A percentile compares a stretch with the other conserved stretches of the same genome.
Evolutionary conservation across 192 early-diverging fungal genomes (phyloP).

Genomic region (Coemansia sp.): DNA sequence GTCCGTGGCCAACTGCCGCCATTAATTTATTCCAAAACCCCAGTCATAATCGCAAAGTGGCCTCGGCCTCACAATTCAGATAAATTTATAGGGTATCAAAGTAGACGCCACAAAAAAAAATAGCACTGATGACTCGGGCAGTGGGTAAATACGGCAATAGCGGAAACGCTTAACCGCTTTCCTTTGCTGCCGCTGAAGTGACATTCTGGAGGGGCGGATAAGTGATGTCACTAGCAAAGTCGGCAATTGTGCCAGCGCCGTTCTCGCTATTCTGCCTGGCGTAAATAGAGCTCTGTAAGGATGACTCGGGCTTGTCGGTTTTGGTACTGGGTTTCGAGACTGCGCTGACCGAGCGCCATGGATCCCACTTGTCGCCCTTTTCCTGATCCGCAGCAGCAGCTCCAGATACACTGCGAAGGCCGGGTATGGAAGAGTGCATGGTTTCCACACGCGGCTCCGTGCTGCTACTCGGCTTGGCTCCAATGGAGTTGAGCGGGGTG

Average conservation of each 20-base stretch:
- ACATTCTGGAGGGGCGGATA: slow-evolving; percentile 44
- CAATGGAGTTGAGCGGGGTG: background rate
- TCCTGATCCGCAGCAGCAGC: background rate
- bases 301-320: slow-evolving; percentile 22
- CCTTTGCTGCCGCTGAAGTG: slow-evolving; percentile 4
- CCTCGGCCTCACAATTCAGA: background rate
- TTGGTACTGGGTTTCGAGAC: slow-evolving; percentile 6
- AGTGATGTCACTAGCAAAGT: slow-evolving; percentile 45
- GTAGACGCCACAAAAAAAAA: background rate
- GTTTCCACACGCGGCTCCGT: slow-evolving; percentile 4
- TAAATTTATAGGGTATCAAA: background rate
- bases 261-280: slow-evolving; percentile 10
- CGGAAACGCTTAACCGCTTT: background rate
- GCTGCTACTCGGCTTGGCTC: slow-evolving; percentile 1
- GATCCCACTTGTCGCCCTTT: slow-evolving; percentile 35
- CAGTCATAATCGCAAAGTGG: background rate
- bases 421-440: slow-evolving; percentile 37
- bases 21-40: slow-evolving; percentile 1
- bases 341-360: slow-evolving; percentile 45
- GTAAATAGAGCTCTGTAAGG: slow-evolving; percentile 42
- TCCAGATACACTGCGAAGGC: slow-evolving; percentile 24
- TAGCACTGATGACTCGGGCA: slow-evolving; percentile 1
- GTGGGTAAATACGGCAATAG: background rate
- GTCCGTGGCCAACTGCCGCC: background rate
- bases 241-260: slow-evolving; percentile 21